phyloP scores from a whole-genome alignment of 306 rosid genomes.

The Begonia masoniana region DNA sequence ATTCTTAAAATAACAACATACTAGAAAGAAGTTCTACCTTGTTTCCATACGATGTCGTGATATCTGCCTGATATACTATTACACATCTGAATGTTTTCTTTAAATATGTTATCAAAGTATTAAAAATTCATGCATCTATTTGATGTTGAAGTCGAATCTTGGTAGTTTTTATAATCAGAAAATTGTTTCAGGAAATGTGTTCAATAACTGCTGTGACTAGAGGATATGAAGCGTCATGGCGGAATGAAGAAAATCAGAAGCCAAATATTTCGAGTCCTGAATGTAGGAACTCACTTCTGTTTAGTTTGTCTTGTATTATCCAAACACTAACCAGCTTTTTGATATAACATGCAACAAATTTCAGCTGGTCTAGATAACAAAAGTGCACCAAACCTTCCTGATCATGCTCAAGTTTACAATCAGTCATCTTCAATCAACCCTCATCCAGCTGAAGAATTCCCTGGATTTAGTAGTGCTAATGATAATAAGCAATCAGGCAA shows the following conservation, averaged over 20 bases:
- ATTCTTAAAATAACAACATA: too few relatives aligned
- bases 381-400: constrained; percentile 26
- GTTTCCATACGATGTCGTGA: too few relatives aligned
- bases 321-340: not conserved
- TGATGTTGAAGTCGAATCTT: too few relatives aligned
- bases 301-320: not conserved
- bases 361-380: constrained; percentile 25
- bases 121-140: too few relatives aligned
- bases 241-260: constrained; percentile 38
- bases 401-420: constrained; percentile 36
- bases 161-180: not conserved
- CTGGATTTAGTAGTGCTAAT: constrained; percentile 42
- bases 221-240: constrained; percentile 33
- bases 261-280: constrained; percentile 28
- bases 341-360: constrained; percentile 19
- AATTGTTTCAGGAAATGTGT: constrained; percentile 39
- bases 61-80: too few relatives aligned
- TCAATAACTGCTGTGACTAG: constrained; percentile 28
- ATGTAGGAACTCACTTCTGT: constrained; percentile 4
- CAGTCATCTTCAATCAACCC: constrained; percentile 23
- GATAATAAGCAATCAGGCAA: constrained; percentile 47
- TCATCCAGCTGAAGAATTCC: constrained; percentile 47
- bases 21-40: too few relatives aligned
- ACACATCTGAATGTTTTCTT: not conserved
- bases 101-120: not conserved